phyloP scores from a whole-genome alignment of 371 early-diverging fungal genomes.

The Furculomyces boomerangus region DNA sequence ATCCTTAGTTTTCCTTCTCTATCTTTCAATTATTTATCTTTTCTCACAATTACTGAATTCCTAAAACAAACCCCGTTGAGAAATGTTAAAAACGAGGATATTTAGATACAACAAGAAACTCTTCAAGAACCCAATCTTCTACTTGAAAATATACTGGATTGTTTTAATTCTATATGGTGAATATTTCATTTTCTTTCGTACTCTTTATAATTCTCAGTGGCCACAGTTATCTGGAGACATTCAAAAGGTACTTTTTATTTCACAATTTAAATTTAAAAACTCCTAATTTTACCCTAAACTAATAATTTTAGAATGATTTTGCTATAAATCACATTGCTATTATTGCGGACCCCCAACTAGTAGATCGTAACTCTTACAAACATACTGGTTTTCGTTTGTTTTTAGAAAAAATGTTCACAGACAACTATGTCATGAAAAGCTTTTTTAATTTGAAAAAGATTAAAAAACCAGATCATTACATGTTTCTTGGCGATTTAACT shows the following conservation, averaged over 20 bases:
- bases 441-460: conserved; percentile 33
- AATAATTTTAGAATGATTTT: neutral
- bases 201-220: conserved; percentile 11
- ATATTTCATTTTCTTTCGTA: conserved; percentile 10
- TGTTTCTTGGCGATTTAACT: conserved; percentile 74
- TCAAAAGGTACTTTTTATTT: neutral
- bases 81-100: too few species aligned
- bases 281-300: neutral
- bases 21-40: too few species aligned
- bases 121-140: too few species aligned
- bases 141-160: conserved; percentile 13
- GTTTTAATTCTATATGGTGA: conserved; percentile 13
- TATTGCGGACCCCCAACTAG: conserved; percentile 84
- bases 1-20: too few species aligned
- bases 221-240: conserved; percentile 3
- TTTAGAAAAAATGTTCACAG: conserved; percentile 57
- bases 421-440: conserved; percentile 64
- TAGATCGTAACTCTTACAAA: conserved; percentile 68
- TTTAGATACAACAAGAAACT: too few species aligned
- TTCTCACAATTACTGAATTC: too few species aligned
- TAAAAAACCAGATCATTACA: conserved; percentile 36
- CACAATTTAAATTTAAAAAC: neutral
- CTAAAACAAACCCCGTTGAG: too few species aligned
- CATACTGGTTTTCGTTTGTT: conserved; percentile 28
- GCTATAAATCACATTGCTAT: conserved; percentile 21